These are phyloP conservation scores for Exutisphaerella laricina DNA, from an alignment of 2,329 filamentous ascomycete genomes.

Conservation along the genomic window DNA sequence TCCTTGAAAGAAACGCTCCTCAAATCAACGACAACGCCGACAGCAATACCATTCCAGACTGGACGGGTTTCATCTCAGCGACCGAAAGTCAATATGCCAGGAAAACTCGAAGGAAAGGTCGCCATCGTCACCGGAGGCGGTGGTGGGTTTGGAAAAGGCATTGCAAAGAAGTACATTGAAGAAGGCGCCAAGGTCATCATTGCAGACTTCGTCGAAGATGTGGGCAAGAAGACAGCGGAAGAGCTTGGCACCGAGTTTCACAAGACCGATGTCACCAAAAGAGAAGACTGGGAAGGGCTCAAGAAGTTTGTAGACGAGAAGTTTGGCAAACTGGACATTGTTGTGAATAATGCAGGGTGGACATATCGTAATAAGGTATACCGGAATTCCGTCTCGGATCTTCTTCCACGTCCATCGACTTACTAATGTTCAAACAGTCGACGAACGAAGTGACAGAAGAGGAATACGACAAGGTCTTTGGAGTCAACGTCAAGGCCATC, in stretches of 20 bases:
- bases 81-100: conserved; percentile 18
- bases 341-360: conserved; percentile 58
- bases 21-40: too few relatives aligned
- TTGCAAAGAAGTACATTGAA: conserved; percentile 52
- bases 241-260: conserved; percentile 42
- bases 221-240: conserved; percentile 49
- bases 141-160: conserved; percentile 60
- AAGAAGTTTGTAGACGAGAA: conserved; percentile 43
- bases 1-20: too few relatives aligned
- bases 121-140: conserved; percentile 55
- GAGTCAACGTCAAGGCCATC: conserved; percentile 64
- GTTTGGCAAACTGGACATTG: conserved; percentile 51
- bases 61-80: too few relatives aligned
- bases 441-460: conserved; percentile 59
- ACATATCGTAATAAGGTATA: conserved; percentile 52
- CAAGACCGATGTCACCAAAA: conserved; percentile 49
- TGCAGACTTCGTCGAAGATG: conserved; percentile 53
- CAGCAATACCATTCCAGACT: too few relatives aligned
- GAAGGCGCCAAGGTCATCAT: conserved; percentile 59
- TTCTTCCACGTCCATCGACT: neutral
- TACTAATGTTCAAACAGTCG: conserved; percentile 33
- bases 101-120: conserved; percentile 21
- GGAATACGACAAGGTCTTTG: conserved; percentile 62
- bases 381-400: too few relatives aligned
- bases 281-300: conserved; percentile 50